A percentile compares a stretch with the other conserved stretches of the same genome.
These are phyloP conservation scores for Eucalyptus curtisii DNA, from an alignment of 345 rosid genomes.

Conservation along the genomic window DNA sequence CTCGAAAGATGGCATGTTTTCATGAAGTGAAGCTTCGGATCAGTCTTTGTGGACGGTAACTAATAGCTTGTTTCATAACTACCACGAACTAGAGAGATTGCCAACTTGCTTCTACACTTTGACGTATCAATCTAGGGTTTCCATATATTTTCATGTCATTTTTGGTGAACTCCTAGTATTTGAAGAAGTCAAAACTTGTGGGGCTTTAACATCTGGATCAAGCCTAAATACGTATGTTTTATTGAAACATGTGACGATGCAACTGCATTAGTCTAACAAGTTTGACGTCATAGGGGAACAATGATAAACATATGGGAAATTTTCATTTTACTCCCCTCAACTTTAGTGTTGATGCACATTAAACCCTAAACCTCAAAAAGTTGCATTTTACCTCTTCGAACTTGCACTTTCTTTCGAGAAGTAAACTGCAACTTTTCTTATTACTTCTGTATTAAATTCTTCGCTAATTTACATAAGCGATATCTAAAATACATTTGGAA, in stretches of 20 bases:
- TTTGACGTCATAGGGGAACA: background rate
- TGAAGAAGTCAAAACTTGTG: background rate
- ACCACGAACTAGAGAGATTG: background rate
- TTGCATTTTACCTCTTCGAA: no score
- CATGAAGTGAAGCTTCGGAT: background rate
- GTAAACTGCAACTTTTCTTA: no score
- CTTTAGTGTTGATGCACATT: no score
- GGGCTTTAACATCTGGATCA: background rate
- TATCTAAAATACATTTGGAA: no score
- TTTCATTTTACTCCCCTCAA: no score
- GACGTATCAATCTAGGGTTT: background rate
- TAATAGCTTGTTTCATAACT: background rate
- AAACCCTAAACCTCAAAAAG: no score
- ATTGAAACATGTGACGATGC: background rate
- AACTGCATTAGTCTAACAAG: background rate
- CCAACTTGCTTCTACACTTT: background rate
- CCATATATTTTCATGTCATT: background rate
- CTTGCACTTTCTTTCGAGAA: no score
- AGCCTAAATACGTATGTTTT: background rate
- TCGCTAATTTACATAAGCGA: no score
- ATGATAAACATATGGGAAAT: background rate
- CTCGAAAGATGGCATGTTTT: background rate
- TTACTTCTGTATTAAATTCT: no score
- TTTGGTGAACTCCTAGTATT: background rate
- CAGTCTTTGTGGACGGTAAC: background rate